phyloP scores from a whole-genome alignment of 164 flowering plant genomes.

The Malania oleifera region DNA sequence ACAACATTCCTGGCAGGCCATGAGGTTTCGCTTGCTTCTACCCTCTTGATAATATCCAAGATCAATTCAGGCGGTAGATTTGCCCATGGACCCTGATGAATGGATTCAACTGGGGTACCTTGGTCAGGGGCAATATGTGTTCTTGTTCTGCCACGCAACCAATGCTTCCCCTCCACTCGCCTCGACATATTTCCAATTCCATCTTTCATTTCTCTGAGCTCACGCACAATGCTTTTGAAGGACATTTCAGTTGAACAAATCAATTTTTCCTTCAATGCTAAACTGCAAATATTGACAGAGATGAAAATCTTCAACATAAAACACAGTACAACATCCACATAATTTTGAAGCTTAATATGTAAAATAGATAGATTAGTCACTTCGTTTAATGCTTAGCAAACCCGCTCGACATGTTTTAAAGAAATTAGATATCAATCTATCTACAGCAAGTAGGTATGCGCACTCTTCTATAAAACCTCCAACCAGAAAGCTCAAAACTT shows the following conservation, averaged over 20 bases:
- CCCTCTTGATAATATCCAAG: constrained; percentile 56
- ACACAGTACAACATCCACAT: too few relatives aligned
- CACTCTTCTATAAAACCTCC: too few relatives aligned
- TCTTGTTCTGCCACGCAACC: constrained; percentile 38
- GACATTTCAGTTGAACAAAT: constrained; percentile 39
- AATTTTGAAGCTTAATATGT: too few relatives aligned
- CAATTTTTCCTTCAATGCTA: constrained; percentile 8
- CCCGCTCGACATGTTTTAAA: too few relatives aligned
- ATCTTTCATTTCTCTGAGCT: constrained; percentile 64
- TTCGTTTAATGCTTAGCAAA: too few relatives aligned
- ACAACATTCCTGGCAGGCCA: constrained; percentile 69
- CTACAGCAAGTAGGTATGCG: too few relatives aligned
- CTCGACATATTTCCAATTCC: constrained; percentile 57
- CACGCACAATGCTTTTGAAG: constrained; percentile 61
- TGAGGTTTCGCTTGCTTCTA: constrained; percentile 65
- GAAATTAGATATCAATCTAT: too few relatives aligned
- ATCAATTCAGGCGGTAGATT: constrained; percentile 67
- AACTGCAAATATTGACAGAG: not conserved
- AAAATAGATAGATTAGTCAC: too few relatives aligned
- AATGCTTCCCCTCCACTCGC: constrained; percentile 46
- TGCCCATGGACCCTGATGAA: constrained; percentile 66
- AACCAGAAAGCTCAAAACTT: not conserved
- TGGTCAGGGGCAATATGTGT: constrained; percentile 55
- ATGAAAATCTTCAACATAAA: too few relatives aligned
- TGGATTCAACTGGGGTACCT: constrained; percentile 12